Conservation (phyloP, 23 red algal species). For the Pyropia haitanensis region DNA sequence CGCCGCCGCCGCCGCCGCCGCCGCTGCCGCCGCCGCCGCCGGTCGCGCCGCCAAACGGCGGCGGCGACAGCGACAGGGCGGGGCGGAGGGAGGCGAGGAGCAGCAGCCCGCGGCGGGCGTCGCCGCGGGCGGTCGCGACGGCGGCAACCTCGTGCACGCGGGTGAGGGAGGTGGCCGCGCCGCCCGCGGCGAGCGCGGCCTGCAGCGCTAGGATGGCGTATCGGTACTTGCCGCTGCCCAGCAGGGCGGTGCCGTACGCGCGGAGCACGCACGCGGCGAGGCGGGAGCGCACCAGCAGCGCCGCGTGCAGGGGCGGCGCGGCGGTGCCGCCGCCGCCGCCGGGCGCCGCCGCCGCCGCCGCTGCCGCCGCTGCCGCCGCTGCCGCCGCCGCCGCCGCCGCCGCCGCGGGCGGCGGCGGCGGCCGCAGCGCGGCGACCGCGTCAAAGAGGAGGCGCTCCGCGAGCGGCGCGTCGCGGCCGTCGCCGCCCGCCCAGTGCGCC, state of each 20-base stretch:
- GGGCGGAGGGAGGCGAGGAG: constrained; percentile 35
- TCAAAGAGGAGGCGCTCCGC: constrained; percentile 65
- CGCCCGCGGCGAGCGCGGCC: constrained; percentile 27
- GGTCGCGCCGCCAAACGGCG: no score
- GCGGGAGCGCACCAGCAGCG: constrained; percentile 11
- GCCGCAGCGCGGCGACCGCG: constrained; percentile 8
- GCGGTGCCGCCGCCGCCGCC: no score
- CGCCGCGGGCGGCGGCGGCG: no score
- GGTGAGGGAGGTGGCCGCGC: constrained; percentile 21
- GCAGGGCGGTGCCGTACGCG: constrained; percentile 23
- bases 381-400: no score
- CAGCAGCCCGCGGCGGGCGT: constrained; percentile 40
- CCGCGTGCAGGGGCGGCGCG: no score
- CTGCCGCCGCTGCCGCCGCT: no score
- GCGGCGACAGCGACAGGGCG: constrained; percentile 5
- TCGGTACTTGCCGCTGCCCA: constrained; percentile 47
- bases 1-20: not conserved
- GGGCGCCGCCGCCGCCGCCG: no score
- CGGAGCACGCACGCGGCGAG: constrained; percentile 32
- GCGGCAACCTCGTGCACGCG: constrained; percentile 25
- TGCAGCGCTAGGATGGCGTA: constrained; percentile 61
- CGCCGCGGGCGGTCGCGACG: constrained; percentile 26
- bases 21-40: no score
- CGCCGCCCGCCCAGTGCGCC: constrained; percentile 24
- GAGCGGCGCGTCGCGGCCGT: constrained; percentile 22